Evolutionary conservation across 805 yeast species (phyloP), one percentile per base, ranked within the genome.

Genomic region (Zygoascus flipseniorum): DNA sequence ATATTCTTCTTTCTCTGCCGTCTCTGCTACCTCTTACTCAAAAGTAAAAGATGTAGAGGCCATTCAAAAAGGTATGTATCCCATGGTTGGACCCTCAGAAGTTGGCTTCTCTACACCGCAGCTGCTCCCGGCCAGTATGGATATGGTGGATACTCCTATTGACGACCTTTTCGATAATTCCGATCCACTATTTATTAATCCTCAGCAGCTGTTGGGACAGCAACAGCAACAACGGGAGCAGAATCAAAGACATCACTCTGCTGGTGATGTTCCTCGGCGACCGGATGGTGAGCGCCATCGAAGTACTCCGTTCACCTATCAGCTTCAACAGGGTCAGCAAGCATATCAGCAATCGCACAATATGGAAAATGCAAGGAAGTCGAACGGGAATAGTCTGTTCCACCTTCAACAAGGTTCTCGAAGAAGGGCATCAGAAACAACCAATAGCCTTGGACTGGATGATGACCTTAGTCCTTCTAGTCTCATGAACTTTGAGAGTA

Each of bases 31-130:
- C 6, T 78, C 86, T 0, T 83, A 85, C 62, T 74, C 84, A 1
- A 77, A 77, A n/a, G 60, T 68, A 31, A 73, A 75, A 56, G 83
- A 78, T 47, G 43, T 63, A 1, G 67, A 55, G 16, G 57, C 53
- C 47, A 48, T 55, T 32, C 42, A 41, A 28, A 28, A 48, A 50
- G 2, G 51, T 20, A 52, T 54, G 43, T 51, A 48, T 50, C 56
- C 59, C 52, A 57, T 56, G 18, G 44, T 56, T 13, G 71, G 77
- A 0, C 89, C 90, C 1, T 77, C 76, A 45, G 89, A 85, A 61
- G 89, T 85, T 26, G 86, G 83, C 1, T 87, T 86, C 64, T 80
- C 95, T 0, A 85, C 95, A 0, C 96, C 96, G 2, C 95, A 88
- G 65, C 62, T 81, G 46, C 76, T 72, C 43, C 65, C 65, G 57